Conservation (phyloP, 352 stramenopile species). For the Globisporangium parvum region DNA sequence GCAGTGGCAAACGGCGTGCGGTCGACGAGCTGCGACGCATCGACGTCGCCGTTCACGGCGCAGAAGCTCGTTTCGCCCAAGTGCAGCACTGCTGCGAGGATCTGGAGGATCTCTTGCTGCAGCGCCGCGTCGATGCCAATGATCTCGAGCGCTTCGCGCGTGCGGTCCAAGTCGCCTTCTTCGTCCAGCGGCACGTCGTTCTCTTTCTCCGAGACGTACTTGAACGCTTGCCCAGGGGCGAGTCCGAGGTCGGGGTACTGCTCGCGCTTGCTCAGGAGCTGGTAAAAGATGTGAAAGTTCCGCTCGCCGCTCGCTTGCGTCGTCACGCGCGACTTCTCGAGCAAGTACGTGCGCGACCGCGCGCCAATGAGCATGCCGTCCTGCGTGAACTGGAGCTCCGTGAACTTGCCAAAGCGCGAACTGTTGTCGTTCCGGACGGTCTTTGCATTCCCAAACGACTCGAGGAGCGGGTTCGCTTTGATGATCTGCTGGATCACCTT, state of each 20-base stretch:
- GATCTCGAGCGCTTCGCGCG: conserved; percentile 80
- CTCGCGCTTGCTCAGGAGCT: conserved; percentile 65
- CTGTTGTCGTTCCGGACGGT: conserved; percentile 86
- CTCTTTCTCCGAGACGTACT: conserved; percentile 49
- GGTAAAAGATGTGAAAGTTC: conserved; percentile 95
- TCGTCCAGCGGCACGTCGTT: conserved; percentile 38
- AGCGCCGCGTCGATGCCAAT: conserved; percentile 82
- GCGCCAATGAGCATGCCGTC: conserved; percentile 74
- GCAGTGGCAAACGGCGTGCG: conserved; percentile 48
- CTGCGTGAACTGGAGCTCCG: conserved; percentile 73
- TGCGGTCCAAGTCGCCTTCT: conserved; percentile 62
- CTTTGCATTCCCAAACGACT: conserved; percentile 86
- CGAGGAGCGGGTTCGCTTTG: conserved; percentile 85
- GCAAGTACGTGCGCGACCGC: conserved; percentile 84
- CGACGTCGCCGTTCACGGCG: conserved; percentile 63
- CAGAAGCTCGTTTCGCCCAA: conserved; percentile 90
- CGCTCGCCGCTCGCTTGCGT: conserved; percentile 80
- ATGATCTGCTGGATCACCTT: conserved; percentile 95
- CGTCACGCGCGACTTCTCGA: conserved; percentile 91
- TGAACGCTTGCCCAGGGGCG: conserved; percentile 36
- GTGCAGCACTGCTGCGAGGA: conserved; percentile 88
- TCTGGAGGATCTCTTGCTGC: conserved; percentile 85
- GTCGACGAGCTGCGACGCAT: conserved; percentile 63
- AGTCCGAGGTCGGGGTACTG: conserved; percentile 61
- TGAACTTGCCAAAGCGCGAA: conserved; percentile 85